Evolutionary conservation across 768 basidiomycete genomes (phyloP).

Genomic region (Phanerochaete carnosa): DNA sequence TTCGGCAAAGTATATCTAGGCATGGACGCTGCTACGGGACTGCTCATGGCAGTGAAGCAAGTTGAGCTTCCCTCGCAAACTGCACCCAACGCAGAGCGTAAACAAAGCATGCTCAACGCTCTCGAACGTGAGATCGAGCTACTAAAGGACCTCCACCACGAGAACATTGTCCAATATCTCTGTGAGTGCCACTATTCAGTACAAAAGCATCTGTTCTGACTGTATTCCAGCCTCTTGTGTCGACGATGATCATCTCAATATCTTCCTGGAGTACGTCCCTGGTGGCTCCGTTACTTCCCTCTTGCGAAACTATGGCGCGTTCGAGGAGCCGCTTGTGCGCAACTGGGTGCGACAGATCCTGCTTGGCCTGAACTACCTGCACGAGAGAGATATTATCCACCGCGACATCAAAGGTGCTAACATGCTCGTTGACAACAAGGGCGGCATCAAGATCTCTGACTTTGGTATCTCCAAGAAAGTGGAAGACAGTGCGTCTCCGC

Average conservation of each 20-base stretch:
- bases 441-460: slow-evolving; percentile 95
- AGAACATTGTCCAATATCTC: slow-evolving; percentile 97
- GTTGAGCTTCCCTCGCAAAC: slow-evolving; percentile 86
- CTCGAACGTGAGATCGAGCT: slow-evolving; percentile 93
- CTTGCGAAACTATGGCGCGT: slow-evolving; percentile 87
- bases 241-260: slow-evolving; percentile 88
- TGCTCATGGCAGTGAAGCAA: slow-evolving; percentile 98
- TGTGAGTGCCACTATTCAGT: slow-evolving; percentile 49
- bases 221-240: slow-evolving; percentile 76
- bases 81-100: slow-evolving; percentile 86
- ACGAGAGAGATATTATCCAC: slow-evolving; percentile 92
- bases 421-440: slow-evolving; percentile 97
- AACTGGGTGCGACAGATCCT: slow-evolving; percentile 93
- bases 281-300: slow-evolving; percentile 92
- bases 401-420: slow-evolving; percentile 99
- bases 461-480: slow-evolving; percentile 98
- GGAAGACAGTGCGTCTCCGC: slow-evolving; percentile 75
- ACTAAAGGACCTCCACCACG: slow-evolving; percentile 87
- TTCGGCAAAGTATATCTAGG: slow-evolving; percentile 95
- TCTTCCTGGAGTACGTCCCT: slow-evolving; percentile 96
- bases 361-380: slow-evolving; percentile 84
- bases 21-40: slow-evolving; percentile 87
- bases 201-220: neutral
- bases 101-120: slow-evolving; percentile 89
- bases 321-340: slow-evolving; percentile 88